Evolutionary conservation across 495 filamentous ascomycete genomes (phyloP), one percentile per base, ranked within the genome.

Genomic region (Penicillium cinerascens): DNA sequence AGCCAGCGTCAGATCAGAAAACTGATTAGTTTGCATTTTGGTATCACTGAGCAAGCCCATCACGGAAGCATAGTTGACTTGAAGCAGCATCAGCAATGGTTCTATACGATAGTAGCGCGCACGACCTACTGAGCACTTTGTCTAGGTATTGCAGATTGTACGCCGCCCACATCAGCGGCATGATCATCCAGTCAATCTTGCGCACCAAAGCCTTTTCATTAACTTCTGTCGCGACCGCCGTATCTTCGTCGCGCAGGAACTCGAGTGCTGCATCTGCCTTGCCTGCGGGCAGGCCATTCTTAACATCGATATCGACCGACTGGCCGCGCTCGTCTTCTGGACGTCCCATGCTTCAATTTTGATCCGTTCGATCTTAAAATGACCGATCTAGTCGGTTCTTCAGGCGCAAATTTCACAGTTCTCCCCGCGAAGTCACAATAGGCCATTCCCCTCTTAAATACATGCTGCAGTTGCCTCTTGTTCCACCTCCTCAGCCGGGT

Each of bases 131-230:
- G 33, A 84, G 72, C 47, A 85, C 78, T 67, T 87, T 87, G 65
- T 87, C 84, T 23, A 85, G 65, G 58, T 83, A 86, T 63, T 87
- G 83, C 61, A 87, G 73, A 35, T 75, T 80, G 64, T 87, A 87
- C 49, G 75, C 77, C 27, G 68, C 60, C 59, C 68, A 65, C 52
- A 76, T 65, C 56, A 74, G 52, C 7, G 73, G 73, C 39, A 76
- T 63, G 40, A 76, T 64, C 60, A 69, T 67, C 55, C 61, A 62
- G 49, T 76, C 71, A 33, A 74, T 66, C 50, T 72, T 76, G 46
- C 70, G 64, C 21, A 71, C 58, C 13, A 76, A 55, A 22, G 52
- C 45, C 29, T 64, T 67, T 60, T 76, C 72, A 26, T 72, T 63
- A 4, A 63, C 45, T 4, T 62, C 58, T 3, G 57, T 44, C 13